A percentile compares a stretch with the other conserved stretches of the same genome.
These are phyloP conservation scores for Coemansia interrupta DNA, from an alignment of 192 early-diverging fungal species.

Conservation along the genomic window DNA sequence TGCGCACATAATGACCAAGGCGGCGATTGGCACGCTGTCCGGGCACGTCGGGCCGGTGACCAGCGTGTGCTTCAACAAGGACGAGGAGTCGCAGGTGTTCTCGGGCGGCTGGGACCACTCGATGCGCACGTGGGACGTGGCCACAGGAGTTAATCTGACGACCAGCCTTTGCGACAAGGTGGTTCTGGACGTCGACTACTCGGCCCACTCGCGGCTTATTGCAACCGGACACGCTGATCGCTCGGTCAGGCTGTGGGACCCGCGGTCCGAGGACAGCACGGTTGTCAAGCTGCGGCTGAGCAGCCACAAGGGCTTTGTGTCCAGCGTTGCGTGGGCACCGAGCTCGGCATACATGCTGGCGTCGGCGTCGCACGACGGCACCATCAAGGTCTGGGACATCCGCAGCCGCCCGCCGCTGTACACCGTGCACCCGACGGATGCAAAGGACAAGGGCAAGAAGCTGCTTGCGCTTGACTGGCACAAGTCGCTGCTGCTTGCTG, in stretches of 20 bases:
- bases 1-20: conserved; percentile 33
- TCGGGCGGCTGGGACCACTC: conserved; percentile 93
- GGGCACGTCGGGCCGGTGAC: conserved; percentile 81
- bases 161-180: conserved; percentile 92
- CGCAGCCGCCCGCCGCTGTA: conserved; percentile 83
- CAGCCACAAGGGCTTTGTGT: conserved; percentile 81
- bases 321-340: conserved; percentile 81
- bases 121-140: conserved; percentile 86
- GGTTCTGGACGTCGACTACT: conserved; percentile 72
- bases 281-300: conserved; percentile 73
- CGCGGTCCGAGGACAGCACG: conserved; percentile 67
- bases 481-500: conserved; percentile 43
- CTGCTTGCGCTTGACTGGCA: conserved; percentile 52
- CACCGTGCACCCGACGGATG: conserved; percentile 54
- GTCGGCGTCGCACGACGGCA: conserved; percentile 81
- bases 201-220: conserved; percentile 62
- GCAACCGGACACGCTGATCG: conserved; percentile 88
- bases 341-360: conserved; percentile 70
- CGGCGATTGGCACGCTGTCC: conserved; percentile 49
- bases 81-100: conserved; percentile 64
- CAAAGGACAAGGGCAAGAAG: conserved; percentile 46
- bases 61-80: conserved; percentile 65
- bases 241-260: conserved; percentile 86
- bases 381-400: conserved; percentile 92
- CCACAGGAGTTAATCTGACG: conserved; percentile 63